Percentiles rank a stretch among this genome's conserved stretches.
phyloP scores from a whole-genome alignment of 2,329 filamentous ascomycete species.

The Cladophialophora chaetospira region DNA sequence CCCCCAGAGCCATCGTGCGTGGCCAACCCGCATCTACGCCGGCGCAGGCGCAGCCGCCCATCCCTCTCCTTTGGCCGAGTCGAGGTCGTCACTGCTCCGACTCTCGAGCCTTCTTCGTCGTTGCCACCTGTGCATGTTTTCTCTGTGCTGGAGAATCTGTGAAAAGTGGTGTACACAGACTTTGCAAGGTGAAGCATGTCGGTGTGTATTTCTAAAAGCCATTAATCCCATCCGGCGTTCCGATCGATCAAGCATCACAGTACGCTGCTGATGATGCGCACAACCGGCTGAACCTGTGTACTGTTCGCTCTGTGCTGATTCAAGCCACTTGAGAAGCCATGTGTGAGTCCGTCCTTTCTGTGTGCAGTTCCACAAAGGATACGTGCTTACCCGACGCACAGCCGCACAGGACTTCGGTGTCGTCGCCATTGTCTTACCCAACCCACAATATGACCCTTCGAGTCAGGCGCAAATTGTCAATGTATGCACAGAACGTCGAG shows the following conservation, averaged over 20 bases:
- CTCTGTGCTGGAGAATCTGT: not conserved
- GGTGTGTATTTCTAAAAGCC: too few species aligned
- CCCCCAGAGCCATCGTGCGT: not conserved
- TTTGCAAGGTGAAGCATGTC: too few species aligned
- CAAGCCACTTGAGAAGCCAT: constrained; percentile 12
- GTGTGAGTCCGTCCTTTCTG: constrained; percentile 18
- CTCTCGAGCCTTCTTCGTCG: not conserved
- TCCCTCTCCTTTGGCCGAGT: not conserved
- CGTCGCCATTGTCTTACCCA: constrained; percentile 30
- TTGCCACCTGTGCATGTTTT: not conserved
- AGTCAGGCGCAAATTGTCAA: constrained; percentile 40
- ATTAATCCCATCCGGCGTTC: too few species aligned
- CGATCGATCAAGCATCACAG: not conserved
- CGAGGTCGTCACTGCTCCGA: not conserved
- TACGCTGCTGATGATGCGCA: not conserved
- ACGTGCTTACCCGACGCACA: constrained; percentile 16
- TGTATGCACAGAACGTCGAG: constrained; percentile 36
- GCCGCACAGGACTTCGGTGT: constrained; percentile 30
- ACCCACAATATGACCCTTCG: constrained; percentile 29
- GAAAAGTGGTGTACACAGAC: too few species aligned
- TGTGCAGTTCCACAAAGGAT: not conserved
- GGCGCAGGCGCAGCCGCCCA: not conserved
- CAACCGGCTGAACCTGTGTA: constrained; percentile 9
- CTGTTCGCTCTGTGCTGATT: not conserved
- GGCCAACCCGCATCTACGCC: not conserved